phyloP scores from a whole-genome alignment of 192 early-diverging fungal genomes.

The Allomyces arbusculus region DNA sequence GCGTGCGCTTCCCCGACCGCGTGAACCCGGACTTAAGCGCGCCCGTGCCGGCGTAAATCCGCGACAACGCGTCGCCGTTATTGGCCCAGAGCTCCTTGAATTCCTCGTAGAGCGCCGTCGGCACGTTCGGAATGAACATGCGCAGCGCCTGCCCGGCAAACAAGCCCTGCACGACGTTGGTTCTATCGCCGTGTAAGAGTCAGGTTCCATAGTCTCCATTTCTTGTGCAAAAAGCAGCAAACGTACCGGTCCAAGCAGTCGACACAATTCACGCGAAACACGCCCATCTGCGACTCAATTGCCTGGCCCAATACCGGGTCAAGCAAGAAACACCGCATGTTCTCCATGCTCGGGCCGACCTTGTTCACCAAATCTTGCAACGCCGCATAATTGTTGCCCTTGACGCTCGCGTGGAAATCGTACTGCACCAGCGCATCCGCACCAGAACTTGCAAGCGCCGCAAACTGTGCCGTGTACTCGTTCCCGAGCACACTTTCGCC shows the following conservation, averaged over 20 bases:
- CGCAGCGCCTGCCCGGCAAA: slow-evolving; percentile 31
- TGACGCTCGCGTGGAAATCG: slow-evolving; percentile 65
- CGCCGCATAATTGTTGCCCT: slow-evolving; percentile 57
- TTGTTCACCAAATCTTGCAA: slow-evolving; percentile 31
- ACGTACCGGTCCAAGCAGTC: slow-evolving; percentile 53
- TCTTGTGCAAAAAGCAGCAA: not conserved
- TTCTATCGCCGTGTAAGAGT: slow-evolving; percentile 33
- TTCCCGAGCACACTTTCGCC: slow-evolving; percentile 48
- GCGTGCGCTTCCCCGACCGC: slow-evolving; percentile 67
- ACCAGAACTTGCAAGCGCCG: slow-evolving; percentile 13
- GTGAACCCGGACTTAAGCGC: slow-evolving; percentile 82
- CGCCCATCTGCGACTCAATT: slow-evolving; percentile 51
- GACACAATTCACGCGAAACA: slow-evolving; percentile 75
- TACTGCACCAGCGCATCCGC: slow-evolving; percentile 35
- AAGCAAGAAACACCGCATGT: slow-evolving; percentile 46
- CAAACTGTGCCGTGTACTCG: slow-evolving; percentile 36
- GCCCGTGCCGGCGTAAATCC: slow-evolving; percentile 89
- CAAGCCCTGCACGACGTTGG: slow-evolving; percentile 77
- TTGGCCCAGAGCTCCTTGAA: slow-evolving; percentile 53
- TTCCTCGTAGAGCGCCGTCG: slow-evolving; percentile 10
- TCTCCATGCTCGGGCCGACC: slow-evolving; percentile 27
- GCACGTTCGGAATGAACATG: slow-evolving; percentile 17
- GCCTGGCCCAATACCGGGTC: slow-evolving; percentile 34
- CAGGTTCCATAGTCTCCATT: not conserved
- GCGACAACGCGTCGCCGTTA: slow-evolving; percentile 81